Evolutionary conservation across 2,329 filamentous ascomycete species (phyloP).

Genomic region (Ophiostoma perfectum): DNA sequence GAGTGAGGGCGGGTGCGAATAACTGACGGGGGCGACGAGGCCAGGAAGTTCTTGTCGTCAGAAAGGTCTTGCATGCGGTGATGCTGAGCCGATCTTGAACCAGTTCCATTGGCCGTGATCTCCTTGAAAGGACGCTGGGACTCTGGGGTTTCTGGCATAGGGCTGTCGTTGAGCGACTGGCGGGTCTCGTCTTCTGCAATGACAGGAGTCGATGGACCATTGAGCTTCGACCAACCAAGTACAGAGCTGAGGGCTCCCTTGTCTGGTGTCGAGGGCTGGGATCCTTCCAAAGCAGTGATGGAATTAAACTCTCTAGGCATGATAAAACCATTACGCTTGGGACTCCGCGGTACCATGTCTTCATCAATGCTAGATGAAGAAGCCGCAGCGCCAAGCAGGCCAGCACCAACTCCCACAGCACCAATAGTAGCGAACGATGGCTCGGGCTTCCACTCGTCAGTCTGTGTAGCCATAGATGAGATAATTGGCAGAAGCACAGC

Average conservation of each 20-base stretch:
- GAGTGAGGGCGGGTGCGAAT: conserved; percentile 28
- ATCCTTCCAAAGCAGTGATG: background rate
- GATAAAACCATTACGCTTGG: conserved; percentile 52
- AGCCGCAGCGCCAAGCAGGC: conserved; percentile 9
- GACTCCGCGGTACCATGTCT: conserved; percentile 36
- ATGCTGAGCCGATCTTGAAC: conserved; percentile 19
- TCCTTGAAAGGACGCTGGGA: conserved; percentile 56
- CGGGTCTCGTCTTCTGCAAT: conserved; percentile 63
- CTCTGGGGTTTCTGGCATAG: conserved; percentile 45
- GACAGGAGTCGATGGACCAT: conserved; percentile 38
- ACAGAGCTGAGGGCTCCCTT: conserved; percentile 40
- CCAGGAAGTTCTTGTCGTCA: conserved; percentile 9
- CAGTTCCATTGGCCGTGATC: conserved; percentile 53
- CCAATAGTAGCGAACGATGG: conserved; percentile 35
- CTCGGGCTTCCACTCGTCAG: conserved; percentile 25
- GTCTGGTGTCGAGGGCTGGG: conserved; percentile 38
- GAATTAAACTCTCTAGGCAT: conserved; percentile 43
- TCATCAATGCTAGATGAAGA: conserved; percentile 33
- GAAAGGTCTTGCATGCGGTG: background rate
- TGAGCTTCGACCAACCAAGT: conserved; percentile 42
- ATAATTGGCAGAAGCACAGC: background rate
- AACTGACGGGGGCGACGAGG: background rate
- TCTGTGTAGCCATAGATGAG: conserved; percentile 22
- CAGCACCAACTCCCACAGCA: conserved; percentile 9
- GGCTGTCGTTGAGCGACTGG: conserved; percentile 44